Evolutionary conservation across 1,284 basidiomycete species (phyloP).

Genomic region (Peniophora sp.): DNA sequence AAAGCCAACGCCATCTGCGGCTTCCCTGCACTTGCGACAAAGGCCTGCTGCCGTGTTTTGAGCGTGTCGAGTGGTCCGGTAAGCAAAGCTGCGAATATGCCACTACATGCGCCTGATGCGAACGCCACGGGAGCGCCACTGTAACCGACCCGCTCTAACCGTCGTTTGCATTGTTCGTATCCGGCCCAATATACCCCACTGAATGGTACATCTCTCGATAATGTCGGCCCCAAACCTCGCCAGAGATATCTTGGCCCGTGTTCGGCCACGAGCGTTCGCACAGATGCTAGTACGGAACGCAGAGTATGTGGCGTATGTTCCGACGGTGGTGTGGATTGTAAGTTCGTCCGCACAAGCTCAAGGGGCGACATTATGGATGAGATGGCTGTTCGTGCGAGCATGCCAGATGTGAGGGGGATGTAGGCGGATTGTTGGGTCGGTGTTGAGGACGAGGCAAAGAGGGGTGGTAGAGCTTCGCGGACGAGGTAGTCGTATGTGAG

Average conservation of each 20-base stretch:
- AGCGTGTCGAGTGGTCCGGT: conserved; percentile 96
- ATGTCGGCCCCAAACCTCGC: conserved; percentile 85
- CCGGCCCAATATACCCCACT: conserved; percentile 89
- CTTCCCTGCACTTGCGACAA: conserved; percentile 39
- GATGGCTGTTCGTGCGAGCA: conserved; percentile 74
- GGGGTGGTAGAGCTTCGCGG: conserved; percentile 47
- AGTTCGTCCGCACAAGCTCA: conserved; percentile 89
- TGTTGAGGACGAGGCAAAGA: conserved; percentile 33
- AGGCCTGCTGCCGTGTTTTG: conserved; percentile 86
- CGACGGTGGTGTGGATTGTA: conserved; percentile 79
- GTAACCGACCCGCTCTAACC: conserved; percentile 41
- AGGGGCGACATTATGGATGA: conserved; percentile 83
- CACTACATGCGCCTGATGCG: conserved; percentile 74
- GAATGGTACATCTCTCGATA: conserved; percentile 98
- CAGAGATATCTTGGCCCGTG: conserved; percentile 75
- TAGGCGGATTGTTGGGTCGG: conserved; percentile 28
- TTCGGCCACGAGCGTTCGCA: conserved; percentile 51
- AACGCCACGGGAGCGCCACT: conserved; percentile 73
- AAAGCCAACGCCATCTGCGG: conserved; percentile 48
- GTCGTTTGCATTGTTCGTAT: conserved; percentile 60
- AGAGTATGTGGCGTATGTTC: conserved; percentile 67
- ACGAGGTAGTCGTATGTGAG: conserved; percentile 91
- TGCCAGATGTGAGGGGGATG: conserved; percentile 78
- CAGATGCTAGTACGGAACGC: conserved; percentile 53
- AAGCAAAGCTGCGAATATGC: conserved; percentile 77